Base-by-base conservation (phyloP, 1,284 basidiomycete genomes). In the Sporisorium iseilematis-ciliati region DNA sequence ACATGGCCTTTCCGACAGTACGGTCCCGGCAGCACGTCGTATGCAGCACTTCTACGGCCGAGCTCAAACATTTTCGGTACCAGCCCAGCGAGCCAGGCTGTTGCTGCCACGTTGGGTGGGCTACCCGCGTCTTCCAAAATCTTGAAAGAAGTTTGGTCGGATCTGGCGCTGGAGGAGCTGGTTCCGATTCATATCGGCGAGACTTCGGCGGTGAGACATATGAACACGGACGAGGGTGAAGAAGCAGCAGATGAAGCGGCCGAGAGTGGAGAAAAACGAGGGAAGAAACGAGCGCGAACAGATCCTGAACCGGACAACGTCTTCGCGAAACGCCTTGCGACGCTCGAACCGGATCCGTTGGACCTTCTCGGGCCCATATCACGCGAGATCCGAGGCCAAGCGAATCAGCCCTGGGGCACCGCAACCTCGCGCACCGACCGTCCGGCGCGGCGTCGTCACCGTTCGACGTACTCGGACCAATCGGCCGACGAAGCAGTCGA, bases 161-260 rank as follows among this genome's bases (percentile, higher is more conserved):
- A 82, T 50, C 46, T 82, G n/a, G 78, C 72, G 25, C 68, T 82
- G 1, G 80, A 82, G 42, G 62, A 69, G 57, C 59, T 82, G 0
- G 56, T 80, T 3, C 80, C 80, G 4, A 41, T 35, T 10, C 38
- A 43, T 4, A 18, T 75, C 5, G 73, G 67, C 4, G 53, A 54
- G 5, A 67, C 73, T 5, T 67, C 73, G 7, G 73, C 67, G 0
- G 42, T 61, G 2, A 64, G 65, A 2, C 67, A 66, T 23, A 53
- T 67, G 51, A 40, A 49, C 40, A 4, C 23, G 3, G 56, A 31
- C 18, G 33, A 25, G 12, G 18, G n/a, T n/a, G n/a, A 21, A 8
- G 55, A 42, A 14, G 52, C 56, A 4, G 59, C 58, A 1, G 51
- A 23, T 7, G 56, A 46, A 4, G 40, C 12, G 12, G 7, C 29